Evolutionary conservation across 106 monocot species (phyloP), one percentile per base, ranked within the genome.

Genomic region (Alisma plantagoaquatica): DNA sequence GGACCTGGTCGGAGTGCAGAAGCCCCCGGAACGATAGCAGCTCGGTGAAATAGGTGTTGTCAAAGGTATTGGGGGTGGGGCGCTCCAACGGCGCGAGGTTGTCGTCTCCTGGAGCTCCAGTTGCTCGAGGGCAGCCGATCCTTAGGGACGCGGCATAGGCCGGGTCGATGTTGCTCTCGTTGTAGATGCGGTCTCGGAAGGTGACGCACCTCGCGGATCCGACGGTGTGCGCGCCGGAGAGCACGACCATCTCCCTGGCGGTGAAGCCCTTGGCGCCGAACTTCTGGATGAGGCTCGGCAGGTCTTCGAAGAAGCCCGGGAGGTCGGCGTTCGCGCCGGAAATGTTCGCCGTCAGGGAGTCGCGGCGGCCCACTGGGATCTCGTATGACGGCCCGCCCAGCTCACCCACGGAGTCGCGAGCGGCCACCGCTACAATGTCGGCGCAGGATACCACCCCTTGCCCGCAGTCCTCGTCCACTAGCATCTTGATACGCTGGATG

Each of bases 331-430:
- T 75, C 33, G 87, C 87, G 26, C 38, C 46, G 1, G 75, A 75
- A 50, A 78, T 41, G 65, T 70, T 78, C 33, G 78, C 82, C 10
- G 45, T 66, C 35, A 66, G 81, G 0, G 87, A 65, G 27, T 87
- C 87, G 63, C 67, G 59, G 31, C 87, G 64, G 43, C 87, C 87
- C 3, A 78, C 60, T 20, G 78, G 82, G n/a, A 87, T 82, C 56
- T 82, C 78, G 82, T 82, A 87, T 31, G 79, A 82, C 0, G 87
- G 87, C 20, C 87, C 87, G 41, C 87, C 87, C 54, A 78, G 75
- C 87, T 87, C 24, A 14, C 15, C 25, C 29, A 77, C 77, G 9
- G 77, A 72, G 15, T 67, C 65, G 42, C 73, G 51, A 1, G 69
- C 69, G 1, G 79, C 61, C 10, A 78, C 12, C 55, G 63, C 63